A percentile compares a stretch with the other conserved stretches of the same genome.
These are phyloP conservation scores for Chiua sp. DNA, from an alignment of 1,284 basidiomycete species.

Conservation along the genomic window DNA sequence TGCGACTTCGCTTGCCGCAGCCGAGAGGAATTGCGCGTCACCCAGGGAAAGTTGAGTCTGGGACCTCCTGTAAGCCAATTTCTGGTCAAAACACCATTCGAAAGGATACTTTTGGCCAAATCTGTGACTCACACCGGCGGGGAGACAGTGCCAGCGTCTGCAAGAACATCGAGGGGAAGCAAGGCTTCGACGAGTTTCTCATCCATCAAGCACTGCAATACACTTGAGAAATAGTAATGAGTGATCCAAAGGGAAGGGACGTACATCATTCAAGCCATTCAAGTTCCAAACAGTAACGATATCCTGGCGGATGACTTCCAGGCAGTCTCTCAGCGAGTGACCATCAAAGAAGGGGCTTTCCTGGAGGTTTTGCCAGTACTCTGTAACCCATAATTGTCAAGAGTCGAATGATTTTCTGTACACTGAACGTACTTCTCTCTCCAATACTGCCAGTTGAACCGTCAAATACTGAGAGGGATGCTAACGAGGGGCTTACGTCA, in stretches of 20 bases:
- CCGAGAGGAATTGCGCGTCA: background rate
- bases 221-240: background rate
- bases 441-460: conserved; percentile 26
- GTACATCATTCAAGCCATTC: conserved; percentile 1
- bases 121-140: background rate
- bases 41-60: too few species aligned
- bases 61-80: too few species aligned
- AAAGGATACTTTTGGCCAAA: too few species aligned
- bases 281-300: conserved; percentile 14
- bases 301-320: conserved; percentile 11
- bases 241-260: background rate
- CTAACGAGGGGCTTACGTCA: background rate
- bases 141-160: conserved; percentile 13
- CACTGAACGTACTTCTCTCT: conserved; percentile 22
- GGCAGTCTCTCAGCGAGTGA: conserved; percentile 3
- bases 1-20: background rate
- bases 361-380: conserved; percentile 11
- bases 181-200: conserved; percentile 13
- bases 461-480: background rate
- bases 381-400: background rate
- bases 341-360: conserved; percentile 1
- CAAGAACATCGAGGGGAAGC: conserved; percentile 6
- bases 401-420: background rate
- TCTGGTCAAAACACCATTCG: too few species aligned
- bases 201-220: conserved; percentile 10